phyloP scores from a whole-genome alignment of 2,329 filamentous ascomycete species.

The Gnomoniopsis sp. region DNA sequence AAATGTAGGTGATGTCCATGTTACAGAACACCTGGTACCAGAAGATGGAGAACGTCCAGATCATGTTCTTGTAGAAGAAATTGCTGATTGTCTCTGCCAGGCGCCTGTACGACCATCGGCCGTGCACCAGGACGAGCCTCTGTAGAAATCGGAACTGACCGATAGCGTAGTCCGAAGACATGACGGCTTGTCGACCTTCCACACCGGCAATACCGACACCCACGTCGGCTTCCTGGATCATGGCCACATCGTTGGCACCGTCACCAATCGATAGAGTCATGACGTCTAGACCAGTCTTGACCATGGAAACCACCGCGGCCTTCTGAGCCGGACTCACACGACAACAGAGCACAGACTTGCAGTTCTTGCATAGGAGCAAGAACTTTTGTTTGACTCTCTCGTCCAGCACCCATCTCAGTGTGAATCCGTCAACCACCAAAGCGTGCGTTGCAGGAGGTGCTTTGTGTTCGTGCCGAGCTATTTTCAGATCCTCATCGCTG shows the following conservation, averaged over 20 bases:
- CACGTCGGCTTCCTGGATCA: conserved; percentile 98
- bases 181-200: conserved; percentile 87
- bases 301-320: conserved; percentile 92
- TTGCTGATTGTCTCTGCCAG: conserved; percentile 93
- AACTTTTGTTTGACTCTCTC: conserved; percentile 87
- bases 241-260: conserved; percentile 92
- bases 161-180: conserved; percentile 95
- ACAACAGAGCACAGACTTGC: conserved; percentile 93
- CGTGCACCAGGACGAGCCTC: conserved; percentile 82
- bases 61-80: conserved; percentile 99
- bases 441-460: conserved; percentile 86
- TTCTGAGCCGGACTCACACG: conserved; percentile 97
- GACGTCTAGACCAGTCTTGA: conserved; percentile 90
- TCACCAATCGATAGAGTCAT: conserved; percentile 94
- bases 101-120: conserved; percentile 93
- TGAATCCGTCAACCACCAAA: conserved; percentile 91
- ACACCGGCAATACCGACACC: conserved; percentile 93
- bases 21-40: conserved; percentile 97
- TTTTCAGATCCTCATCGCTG: conserved; percentile 77
- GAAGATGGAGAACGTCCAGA: conserved; percentile 95
- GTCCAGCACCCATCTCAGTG: conserved; percentile 81
- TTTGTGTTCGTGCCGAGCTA: conserved; percentile 78
- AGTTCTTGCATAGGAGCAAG: conserved; percentile 91
- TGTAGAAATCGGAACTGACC: conserved; percentile 90
- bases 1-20: conserved; percentile 94